Evolutionary conservation across 371 early-diverging fungal species (phyloP), one percentile per base, ranked within the genome.

Genomic region (Smittium culicis): DNA sequence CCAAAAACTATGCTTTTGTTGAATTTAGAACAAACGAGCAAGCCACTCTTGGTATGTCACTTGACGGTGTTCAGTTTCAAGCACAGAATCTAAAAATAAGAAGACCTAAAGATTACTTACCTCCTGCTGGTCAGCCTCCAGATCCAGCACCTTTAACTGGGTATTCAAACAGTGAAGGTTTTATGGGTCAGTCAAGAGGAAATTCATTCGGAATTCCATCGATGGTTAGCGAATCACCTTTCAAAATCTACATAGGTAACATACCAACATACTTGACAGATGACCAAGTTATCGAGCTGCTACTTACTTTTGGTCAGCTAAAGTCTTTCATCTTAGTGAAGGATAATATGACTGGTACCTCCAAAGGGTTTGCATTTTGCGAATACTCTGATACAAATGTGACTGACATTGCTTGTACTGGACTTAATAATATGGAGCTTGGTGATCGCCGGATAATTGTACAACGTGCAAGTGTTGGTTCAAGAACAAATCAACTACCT

Each of bases 351-450:
- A 88, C 89, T 0, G 87, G 88, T 1, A 73, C 83, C 55, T 94
- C 94, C 54, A 93, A 92, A 74, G 98, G 98, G 0, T 96, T 89
- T 79, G 98, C 97, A 0, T 96, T 97, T 69, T 94, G 94, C 76
- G 98, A 97, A 77, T 98, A 92, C 71, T 81, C 82, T 11, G 93
- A 96, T 74, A 86, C 91, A 17, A 81, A 70, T 33, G 79, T 93
- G 11, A 95, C 95, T 2, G 97, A 98, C 71, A 76, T 92, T 32
- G 97, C 93, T 2, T 92, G 93, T 72, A 85, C 93, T 74, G 95
- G 93, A 1, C 83, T 98, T 62, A 93, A 96, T 73, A 88, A 91
- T 55, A 90, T 98, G 90, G 92, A 94, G 72, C 74, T 98, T 1
- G 94, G 94, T 65, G 98, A 96, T 71, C 86, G 87, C 35, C 89